Percentiles rank a stretch among this genome's conserved stretches.
These are phyloP conservation scores for Aspergillus quadrilineatus DNA, from an alignment of 2,329 filamentous ascomycete species.

Conservation along the genomic window DNA sequence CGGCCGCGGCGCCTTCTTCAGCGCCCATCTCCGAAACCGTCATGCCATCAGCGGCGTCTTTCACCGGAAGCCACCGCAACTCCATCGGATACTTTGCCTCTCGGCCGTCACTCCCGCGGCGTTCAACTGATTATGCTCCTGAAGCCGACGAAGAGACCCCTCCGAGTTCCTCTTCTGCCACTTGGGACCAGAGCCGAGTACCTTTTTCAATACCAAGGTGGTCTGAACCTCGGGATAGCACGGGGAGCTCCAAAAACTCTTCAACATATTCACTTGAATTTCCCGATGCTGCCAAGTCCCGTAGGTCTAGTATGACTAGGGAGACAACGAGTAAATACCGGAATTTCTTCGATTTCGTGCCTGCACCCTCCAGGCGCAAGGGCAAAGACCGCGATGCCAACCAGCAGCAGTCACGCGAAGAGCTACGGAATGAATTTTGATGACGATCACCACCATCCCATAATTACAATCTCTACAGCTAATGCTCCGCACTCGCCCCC, in stretches of 20 bases:
- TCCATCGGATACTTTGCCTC: constrained; percentile 43
- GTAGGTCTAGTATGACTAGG: constrained; percentile 39
- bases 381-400: constrained; percentile 41
- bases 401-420: constrained; percentile 35
- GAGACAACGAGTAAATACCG: constrained; percentile 44
- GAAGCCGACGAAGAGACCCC: constrained; percentile 47
- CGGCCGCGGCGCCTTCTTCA: constrained; percentile 25
- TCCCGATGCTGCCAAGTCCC: constrained; percentile 36
- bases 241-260: constrained; percentile 48
- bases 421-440: constrained; percentile 34
- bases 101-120: constrained; percentile 38
- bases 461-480: background rate
- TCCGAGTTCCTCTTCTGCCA: constrained; percentile 45
- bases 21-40: constrained; percentile 35
- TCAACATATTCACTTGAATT: constrained; percentile 48
- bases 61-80: constrained; percentile 38
- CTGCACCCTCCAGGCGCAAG: constrained; percentile 42
- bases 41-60: constrained; percentile 29
- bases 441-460: background rate
- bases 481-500: background rate
- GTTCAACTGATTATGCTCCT: constrained; percentile 38
- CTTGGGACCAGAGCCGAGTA: constrained; percentile 44
- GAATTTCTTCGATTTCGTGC: constrained; percentile 44
- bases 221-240: constrained; percentile 43
- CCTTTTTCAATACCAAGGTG: constrained; percentile 42